These are phyloP conservation scores for Penicillium sp. DNA, from an alignment of 2,329 filamentous ascomycete genomes.

Conservation along the genomic window DNA sequence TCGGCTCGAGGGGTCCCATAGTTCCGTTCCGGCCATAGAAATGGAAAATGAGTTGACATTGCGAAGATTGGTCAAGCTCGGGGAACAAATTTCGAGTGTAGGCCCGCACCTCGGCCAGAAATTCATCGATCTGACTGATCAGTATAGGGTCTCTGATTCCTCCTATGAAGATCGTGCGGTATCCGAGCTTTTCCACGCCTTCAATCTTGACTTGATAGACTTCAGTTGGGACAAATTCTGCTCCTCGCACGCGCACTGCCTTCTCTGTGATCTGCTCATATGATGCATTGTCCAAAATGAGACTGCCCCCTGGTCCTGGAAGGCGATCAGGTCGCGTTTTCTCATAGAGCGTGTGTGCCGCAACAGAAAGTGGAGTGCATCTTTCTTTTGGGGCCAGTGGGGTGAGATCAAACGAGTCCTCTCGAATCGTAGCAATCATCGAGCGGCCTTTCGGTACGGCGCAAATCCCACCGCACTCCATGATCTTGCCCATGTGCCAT, in stretches of 20 bases:
- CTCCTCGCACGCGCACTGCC: slow-evolving; percentile 45
- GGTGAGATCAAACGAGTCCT: slow-evolving; percentile 52
- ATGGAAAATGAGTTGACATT: slow-evolving; percentile 49
- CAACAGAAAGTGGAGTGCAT: slow-evolving; percentile 54
- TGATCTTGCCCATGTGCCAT: slow-evolving; percentile 55
- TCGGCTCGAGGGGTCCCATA: slow-evolving; percentile 35
- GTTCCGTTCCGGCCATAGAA: slow-evolving; percentile 48
- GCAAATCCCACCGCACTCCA: slow-evolving; percentile 40
- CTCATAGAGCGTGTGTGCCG: slow-evolving; percentile 59
- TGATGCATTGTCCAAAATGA: slow-evolving; percentile 44
- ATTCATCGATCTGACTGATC: slow-evolving; percentile 43
- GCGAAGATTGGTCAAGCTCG: slow-evolving; percentile 16
- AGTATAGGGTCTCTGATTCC: slow-evolving; percentile 51
- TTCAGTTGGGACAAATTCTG: slow-evolving; percentile 35
- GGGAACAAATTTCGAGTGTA: slow-evolving; percentile 22
- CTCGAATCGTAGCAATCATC: slow-evolving; percentile 46
- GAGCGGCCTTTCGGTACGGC: slow-evolving; percentile 50
- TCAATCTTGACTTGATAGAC: slow-evolving; percentile 55
- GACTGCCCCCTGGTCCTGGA: slow-evolving; percentile 52
- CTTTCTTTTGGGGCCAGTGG: slow-evolving; percentile 42
- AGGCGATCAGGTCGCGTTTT: slow-evolving; percentile 56
- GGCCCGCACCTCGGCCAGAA: slow-evolving; percentile 36
- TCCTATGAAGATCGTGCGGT: slow-evolving; percentile 51
- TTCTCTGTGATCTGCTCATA: slow-evolving; percentile 49
- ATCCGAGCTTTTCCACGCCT: slow-evolving; percentile 44